phyloP scores from a whole-genome alignment of 176 grass and related monocot genomes.

The Musa itinerans region DNA sequence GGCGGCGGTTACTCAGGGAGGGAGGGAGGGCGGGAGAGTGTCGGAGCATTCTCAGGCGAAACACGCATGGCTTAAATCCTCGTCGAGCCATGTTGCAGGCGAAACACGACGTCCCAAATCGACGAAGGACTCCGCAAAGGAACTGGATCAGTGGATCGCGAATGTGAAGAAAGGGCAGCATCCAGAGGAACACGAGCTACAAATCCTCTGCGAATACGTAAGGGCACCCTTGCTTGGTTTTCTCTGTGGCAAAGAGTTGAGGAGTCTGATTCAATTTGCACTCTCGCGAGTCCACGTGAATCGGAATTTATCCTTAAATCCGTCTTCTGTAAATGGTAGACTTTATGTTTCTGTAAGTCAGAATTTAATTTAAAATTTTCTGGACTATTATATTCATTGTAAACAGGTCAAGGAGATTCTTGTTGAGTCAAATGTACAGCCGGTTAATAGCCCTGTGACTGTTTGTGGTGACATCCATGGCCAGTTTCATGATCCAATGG shows the following conservation, averaged over 20 bases:
- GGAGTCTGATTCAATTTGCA: too few species aligned
- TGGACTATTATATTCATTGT: background rate
- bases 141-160: conserved; percentile 21
- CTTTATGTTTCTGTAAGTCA: background rate
- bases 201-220: conserved; percentile 21
- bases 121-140: conserved; percentile 2
- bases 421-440: conserved; percentile 95
- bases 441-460: conserved; percentile 94
- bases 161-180: conserved; percentile 18
- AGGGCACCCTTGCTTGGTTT: background rate
- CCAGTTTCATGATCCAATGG: conserved; percentile 98
- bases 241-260: too few species aligned
- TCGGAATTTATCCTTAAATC: background rate
- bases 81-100: too few species aligned
- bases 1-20: too few species aligned
- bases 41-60: too few species aligned
- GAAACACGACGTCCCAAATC: background rate
- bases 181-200: conserved; percentile 14
- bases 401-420: conserved; percentile 94
- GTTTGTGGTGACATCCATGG: conserved; percentile 97
- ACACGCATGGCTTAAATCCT: too few species aligned
- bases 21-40: too few species aligned
- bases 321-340: background rate
- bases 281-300: too few species aligned
- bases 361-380: background rate